These are phyloP conservation scores for Porphyrellus cyaneotinctus DNA, from an alignment of 768 basidiomycete species.

Conservation along the genomic window DNA sequence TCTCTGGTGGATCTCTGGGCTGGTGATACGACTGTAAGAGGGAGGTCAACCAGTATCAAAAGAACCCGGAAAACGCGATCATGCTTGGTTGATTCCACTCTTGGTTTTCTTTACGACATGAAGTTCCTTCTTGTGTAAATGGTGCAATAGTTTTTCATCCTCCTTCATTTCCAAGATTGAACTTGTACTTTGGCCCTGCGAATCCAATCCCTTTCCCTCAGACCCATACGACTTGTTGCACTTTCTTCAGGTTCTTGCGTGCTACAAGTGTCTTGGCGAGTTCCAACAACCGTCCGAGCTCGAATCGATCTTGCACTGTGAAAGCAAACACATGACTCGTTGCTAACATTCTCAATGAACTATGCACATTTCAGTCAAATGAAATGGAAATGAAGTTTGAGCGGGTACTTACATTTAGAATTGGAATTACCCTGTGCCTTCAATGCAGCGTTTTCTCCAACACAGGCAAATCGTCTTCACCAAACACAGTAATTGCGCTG, in stretches of 20 bases:
- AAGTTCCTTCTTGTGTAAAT: slow-evolving; percentile 75
- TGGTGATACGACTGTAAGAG: slow-evolving; percentile 40
- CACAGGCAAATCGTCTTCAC: slow-evolving; percentile 78
- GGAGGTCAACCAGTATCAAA: background rate
- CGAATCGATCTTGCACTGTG: slow-evolving; percentile 71
- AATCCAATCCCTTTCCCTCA: slow-evolving; percentile 78
- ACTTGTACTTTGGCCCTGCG: slow-evolving; percentile 76
- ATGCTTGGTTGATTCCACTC: slow-evolving; percentile 28
- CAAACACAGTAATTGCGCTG: slow-evolving; percentile 58
- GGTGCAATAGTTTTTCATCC: slow-evolving; percentile 69
- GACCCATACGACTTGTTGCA: slow-evolving; percentile 54
- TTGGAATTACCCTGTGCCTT: slow-evolving; percentile 82
- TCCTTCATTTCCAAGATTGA: slow-evolving; percentile 54
- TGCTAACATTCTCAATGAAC: too few species aligned
- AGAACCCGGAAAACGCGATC: background rate
- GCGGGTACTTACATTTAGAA: slow-evolving; percentile 66
- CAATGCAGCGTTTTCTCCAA: slow-evolving; percentile 82
- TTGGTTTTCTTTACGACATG: slow-evolving; percentile 57
- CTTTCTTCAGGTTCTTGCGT: slow-evolving; percentile 76
- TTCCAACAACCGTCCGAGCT: slow-evolving; percentile 68
- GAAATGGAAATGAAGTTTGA: background rate
- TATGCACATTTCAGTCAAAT: slow-evolving; percentile 2
- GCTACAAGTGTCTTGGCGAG: slow-evolving; percentile 63
- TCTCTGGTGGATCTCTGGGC: slow-evolving; percentile 53
- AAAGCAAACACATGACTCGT: too few species aligned